These are phyloP conservation scores for Schizochytrium sp. DNA, from an alignment of 108 stramenopile species.

Conservation along the genomic window DNA sequence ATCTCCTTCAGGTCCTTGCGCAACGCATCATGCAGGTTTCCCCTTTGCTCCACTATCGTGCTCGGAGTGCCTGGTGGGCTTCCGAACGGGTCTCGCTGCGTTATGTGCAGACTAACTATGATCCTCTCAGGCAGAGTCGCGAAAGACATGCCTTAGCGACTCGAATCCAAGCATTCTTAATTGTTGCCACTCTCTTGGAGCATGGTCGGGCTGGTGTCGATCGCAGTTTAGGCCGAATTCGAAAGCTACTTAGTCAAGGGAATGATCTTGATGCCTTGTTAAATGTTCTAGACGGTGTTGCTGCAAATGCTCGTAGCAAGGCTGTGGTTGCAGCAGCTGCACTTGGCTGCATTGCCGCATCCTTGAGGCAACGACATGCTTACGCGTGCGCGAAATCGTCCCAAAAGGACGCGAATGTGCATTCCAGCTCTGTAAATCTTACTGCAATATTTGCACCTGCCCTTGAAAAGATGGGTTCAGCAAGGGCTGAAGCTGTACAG, in stretches of 20 bases:
- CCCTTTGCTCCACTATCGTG: not conserved
- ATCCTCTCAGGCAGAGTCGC: not conserved
- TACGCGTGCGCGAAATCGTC: not conserved
- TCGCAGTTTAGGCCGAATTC: not conserved
- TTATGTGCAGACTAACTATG: not conserved
- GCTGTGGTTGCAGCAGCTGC: not conserved
- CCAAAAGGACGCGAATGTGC: not conserved
- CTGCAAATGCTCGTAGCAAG: not conserved
- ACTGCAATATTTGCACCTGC: not conserved
- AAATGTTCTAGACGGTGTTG: not conserved
- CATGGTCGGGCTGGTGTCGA: not conserved
- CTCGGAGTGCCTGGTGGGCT: not conserved
- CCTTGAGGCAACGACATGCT: not conserved
- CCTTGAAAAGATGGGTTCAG: not conserved
- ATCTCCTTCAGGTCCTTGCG: constrained; percentile 3
- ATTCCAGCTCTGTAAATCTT: not conserved
- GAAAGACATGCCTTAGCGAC: not conserved
- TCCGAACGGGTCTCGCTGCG: not conserved
- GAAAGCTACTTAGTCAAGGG: not conserved
- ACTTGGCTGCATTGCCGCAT: not conserved
- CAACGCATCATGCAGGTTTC: not conserved
- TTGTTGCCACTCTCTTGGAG: constrained; percentile 14
- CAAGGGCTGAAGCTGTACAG: not conserved
- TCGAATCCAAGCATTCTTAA: not conserved
- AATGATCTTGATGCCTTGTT: not conserved